Evolutionary conservation across 2,329 filamentous ascomycete genomes (phyloP).

Genomic region (Pestalotiopsis sp.): DNA sequence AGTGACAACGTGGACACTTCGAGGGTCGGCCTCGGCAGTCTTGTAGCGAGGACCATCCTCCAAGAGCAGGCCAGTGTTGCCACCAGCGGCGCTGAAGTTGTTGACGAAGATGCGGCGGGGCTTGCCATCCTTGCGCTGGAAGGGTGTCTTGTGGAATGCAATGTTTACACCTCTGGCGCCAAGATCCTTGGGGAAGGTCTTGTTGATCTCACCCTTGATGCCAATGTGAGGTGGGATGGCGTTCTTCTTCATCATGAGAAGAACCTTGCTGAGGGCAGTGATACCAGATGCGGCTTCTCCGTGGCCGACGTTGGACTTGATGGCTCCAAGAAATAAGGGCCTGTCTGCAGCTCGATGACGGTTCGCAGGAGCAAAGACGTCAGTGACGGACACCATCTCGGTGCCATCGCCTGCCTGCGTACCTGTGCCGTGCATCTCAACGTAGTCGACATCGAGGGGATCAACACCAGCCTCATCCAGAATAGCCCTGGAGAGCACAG

Average conservation of each 20-base stretch:
- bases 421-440: slow-evolving; percentile 89
- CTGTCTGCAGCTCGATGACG: slow-evolving; percentile 45
- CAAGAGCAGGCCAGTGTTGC: slow-evolving; percentile 67
- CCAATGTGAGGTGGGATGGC: slow-evolving; percentile 66
- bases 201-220: slow-evolving; percentile 65
- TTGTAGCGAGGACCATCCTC: slow-evolving; percentile 55
- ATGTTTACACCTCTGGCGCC: slow-evolving; percentile 59
- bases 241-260: slow-evolving; percentile 65
- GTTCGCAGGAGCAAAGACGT: slow-evolving; percentile 48
- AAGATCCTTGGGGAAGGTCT: slow-evolving; percentile 57
- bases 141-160: slow-evolving; percentile 52
- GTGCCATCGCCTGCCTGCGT: slow-evolving; percentile 82
- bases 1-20: slow-evolving; percentile 58
- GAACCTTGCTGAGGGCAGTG: slow-evolving; percentile 63
- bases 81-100: slow-evolving; percentile 71
- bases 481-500: slow-evolving; percentile 68
- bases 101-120: slow-evolving; percentile 58
- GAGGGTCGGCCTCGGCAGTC: slow-evolving; percentile 43
- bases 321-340: slow-evolving; percentile 62
- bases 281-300: slow-evolving; percentile 62
- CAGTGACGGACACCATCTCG: slow-evolving; percentile 77
- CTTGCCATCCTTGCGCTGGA: slow-evolving; percentile 47
- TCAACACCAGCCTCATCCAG: slow-evolving; percentile 73
- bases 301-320: slow-evolving; percentile 66
- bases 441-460: slow-evolving; percentile 75